Evolutionary conservation across 148 eudicot species (phyloP).

Genomic region (Limonium bicolor): DNA sequence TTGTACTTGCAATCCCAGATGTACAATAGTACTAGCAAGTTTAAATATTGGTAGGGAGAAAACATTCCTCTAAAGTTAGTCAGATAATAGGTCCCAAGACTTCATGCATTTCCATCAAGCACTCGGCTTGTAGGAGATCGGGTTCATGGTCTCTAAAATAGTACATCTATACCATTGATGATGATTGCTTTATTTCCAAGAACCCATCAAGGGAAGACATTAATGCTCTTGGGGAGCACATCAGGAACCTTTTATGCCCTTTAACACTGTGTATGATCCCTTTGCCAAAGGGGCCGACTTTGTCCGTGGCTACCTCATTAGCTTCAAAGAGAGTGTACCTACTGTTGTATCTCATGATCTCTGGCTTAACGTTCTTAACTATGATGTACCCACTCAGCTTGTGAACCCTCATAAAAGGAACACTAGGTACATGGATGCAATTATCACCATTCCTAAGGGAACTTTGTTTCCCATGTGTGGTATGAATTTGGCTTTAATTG

Average conservation of each 20-base stretch:
- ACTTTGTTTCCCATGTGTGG: conserved; percentile 67
- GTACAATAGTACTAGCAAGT: too few relatives aligned
- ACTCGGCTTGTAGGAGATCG: conserved; percentile 54
- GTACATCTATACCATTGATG: conserved; percentile 58
- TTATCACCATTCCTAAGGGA: conserved; percentile 45
- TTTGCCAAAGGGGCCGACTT: conserved; percentile 53
- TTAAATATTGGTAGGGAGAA: too few relatives aligned
- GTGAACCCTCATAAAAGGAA: too few relatives aligned
- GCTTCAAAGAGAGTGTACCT: conserved; percentile 44
- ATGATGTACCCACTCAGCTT: conserved; percentile 64
- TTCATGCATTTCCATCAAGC: conserved; percentile 49
- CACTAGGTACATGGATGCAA: conserved; percentile 50
- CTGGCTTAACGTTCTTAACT: too few relatives aligned
- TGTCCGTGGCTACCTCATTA: conserved; percentile 66
- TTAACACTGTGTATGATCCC: conserved; percentile 58
- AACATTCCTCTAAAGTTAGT: conserved; percentile 42
- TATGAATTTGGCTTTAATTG: conserved; percentile 59
- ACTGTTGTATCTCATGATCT: conserved; percentile 63
- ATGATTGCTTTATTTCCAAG: conserved; percentile 61
- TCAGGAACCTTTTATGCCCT: conserved; percentile 46
- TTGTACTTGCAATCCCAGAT: too few relatives aligned
- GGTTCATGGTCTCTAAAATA: too few relatives aligned
- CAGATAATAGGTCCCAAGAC: conserved; percentile 46
- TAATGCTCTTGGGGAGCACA: conserved; percentile 50
- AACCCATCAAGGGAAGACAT: conserved; percentile 49